Evolutionary conservation across 441 rosid species (phyloP).

Genomic region (Biscutella laevigata): DNA sequence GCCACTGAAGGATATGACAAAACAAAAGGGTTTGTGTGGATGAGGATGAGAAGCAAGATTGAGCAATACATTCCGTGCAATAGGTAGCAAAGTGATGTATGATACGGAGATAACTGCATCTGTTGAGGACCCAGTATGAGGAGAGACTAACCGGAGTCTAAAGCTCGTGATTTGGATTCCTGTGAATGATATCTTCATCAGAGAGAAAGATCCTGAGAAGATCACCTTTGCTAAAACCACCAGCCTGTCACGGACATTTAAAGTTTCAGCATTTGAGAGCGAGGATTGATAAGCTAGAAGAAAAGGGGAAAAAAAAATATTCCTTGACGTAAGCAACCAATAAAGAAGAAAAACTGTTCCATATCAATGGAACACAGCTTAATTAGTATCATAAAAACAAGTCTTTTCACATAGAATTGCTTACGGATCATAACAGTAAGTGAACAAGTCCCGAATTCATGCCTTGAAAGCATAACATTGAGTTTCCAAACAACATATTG

Average conservation of each 20-base stretch:
- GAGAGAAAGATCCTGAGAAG: constrained; percentile 24
- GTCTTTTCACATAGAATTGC: background rate
- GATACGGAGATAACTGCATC: constrained; percentile 50
- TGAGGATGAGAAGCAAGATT: constrained; percentile 37
- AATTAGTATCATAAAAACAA: background rate
- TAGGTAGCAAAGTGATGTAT: constrained; percentile 42
- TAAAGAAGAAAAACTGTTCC: constrained; percentile 5
- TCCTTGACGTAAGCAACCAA: constrained; percentile 6
- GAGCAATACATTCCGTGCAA: constrained; percentile 39
- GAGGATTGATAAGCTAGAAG: constrained; percentile 19
- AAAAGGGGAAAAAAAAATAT: background rate
- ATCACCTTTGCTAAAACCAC: constrained; percentile 39
- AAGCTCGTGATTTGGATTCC: constrained; percentile 52
- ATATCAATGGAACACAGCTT: background rate
- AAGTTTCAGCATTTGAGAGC: constrained; percentile 44
- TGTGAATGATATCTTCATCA: constrained; percentile 41
- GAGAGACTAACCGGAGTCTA: constrained; percentile 48
- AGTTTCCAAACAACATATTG: background rate
- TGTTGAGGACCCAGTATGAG: constrained; percentile 44
- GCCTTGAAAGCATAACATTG: background rate
- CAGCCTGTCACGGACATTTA: constrained; percentile 48
- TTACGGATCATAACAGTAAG: background rate
- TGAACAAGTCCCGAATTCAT: background rate
- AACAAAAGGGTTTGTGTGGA: constrained; percentile 55
- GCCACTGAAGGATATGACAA: constrained; percentile 42